These are phyloP conservation scores for Fusarium poae DNA, from an alignment of 2,329 filamentous ascomycete genomes.

Conservation along the genomic window DNA sequence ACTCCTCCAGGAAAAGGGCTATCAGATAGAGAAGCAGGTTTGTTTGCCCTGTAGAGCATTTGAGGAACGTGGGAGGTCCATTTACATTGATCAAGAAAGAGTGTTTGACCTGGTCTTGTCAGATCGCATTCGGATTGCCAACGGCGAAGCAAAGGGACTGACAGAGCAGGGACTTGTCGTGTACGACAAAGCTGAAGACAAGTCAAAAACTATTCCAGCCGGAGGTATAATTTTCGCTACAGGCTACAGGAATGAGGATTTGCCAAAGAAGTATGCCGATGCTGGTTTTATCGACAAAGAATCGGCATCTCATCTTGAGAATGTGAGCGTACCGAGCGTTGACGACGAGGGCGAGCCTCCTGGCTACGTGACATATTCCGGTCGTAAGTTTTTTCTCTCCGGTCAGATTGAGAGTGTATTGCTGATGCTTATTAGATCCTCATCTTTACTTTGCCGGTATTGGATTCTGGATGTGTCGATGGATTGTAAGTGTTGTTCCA, in stretches of 20 bases:
- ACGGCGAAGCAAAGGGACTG: not conserved
- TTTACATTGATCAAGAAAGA: not conserved
- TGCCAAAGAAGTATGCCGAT: not conserved
- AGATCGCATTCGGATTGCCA: not conserved
- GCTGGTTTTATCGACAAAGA: not conserved
- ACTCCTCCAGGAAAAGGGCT: not conserved
- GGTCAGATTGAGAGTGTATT: no score
- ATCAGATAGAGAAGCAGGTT: not conserved
- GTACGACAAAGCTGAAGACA: not conserved
- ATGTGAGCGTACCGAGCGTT: not conserved
- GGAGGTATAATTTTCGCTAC: not conserved
- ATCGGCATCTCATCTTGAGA: not conserved
- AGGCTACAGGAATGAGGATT: not conserved
- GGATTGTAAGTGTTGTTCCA: not conserved
- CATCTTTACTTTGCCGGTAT: slow-evolving; percentile 3
- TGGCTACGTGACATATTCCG: not conserved
- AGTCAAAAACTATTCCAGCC: not conserved
- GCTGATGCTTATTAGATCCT: not conserved
- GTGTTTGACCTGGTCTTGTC: not conserved
- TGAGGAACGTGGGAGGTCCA: not conserved
- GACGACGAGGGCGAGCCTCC: slow-evolving; percentile 3
- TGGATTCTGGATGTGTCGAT: slow-evolving; percentile 5
- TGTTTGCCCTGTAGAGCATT: not conserved
- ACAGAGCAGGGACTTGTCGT: not conserved
- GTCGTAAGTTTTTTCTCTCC: not conserved